Evolutionary conservation across 2,329 filamentous ascomycete genomes (phyloP).

Genomic region (Pseudogymnoascus sp.): DNA sequence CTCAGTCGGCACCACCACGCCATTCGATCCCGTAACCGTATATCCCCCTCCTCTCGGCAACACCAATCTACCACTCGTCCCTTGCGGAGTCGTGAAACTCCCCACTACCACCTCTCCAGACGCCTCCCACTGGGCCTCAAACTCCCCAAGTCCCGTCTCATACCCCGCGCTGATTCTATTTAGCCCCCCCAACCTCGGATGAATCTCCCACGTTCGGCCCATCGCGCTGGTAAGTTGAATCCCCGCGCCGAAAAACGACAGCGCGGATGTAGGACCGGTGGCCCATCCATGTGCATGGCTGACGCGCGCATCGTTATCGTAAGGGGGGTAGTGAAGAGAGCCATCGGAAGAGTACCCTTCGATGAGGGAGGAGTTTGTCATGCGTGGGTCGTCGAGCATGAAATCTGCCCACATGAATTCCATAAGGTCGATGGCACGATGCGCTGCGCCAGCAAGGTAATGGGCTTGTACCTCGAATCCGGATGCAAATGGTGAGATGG

Average conservation of each 20-base stretch:
- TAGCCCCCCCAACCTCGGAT: constrained; percentile 30
- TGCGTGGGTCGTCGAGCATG: constrained; percentile 41
- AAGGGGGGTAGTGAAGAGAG: constrained; percentile 32
- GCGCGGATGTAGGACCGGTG: constrained; percentile 31
- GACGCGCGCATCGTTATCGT: constrained; percentile 28
- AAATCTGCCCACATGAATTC: constrained; percentile 44
- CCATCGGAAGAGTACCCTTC: constrained; percentile 39
- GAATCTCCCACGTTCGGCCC: constrained; percentile 26
- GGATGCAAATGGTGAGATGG: constrained; percentile 43
- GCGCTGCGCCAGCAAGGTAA: constrained; percentile 35
- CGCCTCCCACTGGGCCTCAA: constrained; percentile 29
- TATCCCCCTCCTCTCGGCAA: constrained; percentile 8
- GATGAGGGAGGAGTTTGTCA: constrained; percentile 39
- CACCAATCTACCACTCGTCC: constrained; percentile 15
- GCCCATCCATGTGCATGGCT: constrained; percentile 36
- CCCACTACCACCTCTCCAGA: neutral
- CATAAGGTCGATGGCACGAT: constrained; percentile 39
- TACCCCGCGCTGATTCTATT: constrained; percentile 35
- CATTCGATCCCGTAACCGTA: neutral
- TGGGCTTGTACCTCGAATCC: constrained; percentile 43
- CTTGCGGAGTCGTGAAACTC: constrained; percentile 10
- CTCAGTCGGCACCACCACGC: neutral
- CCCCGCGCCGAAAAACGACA: constrained; percentile 30
- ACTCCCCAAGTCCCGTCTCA: constrained; percentile 31
- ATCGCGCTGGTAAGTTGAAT: constrained; percentile 27